phyloP scores from a whole-genome alignment of 306 rosid genomes.

The Cicer judaicum region DNA sequence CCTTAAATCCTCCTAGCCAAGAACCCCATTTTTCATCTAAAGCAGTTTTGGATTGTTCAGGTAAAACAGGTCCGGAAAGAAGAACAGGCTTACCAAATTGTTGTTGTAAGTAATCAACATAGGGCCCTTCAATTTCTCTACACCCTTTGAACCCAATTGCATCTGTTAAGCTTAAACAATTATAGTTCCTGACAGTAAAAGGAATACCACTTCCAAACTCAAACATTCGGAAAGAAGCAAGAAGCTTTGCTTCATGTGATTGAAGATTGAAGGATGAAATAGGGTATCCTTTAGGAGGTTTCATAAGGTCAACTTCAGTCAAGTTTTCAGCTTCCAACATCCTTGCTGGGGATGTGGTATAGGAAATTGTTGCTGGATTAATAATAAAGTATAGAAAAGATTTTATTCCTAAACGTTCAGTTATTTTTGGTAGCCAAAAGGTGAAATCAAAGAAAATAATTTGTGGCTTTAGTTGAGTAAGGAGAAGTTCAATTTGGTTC shows the following conservation, averaged over 20 bases:
- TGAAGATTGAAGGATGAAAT: slow-evolving; percentile 36
- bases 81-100: slow-evolving; percentile 41
- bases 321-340: slow-evolving; percentile 18
- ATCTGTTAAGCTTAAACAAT: slow-evolving; percentile 5
- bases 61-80: slow-evolving; percentile 47
- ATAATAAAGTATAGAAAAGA: slow-evolving; percentile 34
- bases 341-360: slow-evolving; percentile 8
- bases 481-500: slow-evolving; percentile 30
- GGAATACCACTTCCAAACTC: slow-evolving; percentile 42
- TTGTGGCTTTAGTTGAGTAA: slow-evolving; percentile 31
- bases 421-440: slow-evolving; percentile 46
- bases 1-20: slow-evolving; percentile 39
- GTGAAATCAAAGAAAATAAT: slow-evolving; percentile 46
- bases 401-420: slow-evolving; percentile 25
- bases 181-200: neutral
- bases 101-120: slow-evolving; percentile 28
- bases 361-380: slow-evolving; percentile 37
- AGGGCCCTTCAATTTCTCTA: slow-evolving; percentile 47
- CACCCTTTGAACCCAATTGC: slow-evolving; percentile 49
- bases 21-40: slow-evolving; percentile 44
- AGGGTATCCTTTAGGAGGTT: slow-evolving; percentile 48
- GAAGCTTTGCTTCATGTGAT: slow-evolving; percentile 34
- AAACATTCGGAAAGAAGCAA: neutral
- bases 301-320: slow-evolving; percentile 39
- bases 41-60: neutral